Evolutionary conservation across 2,329 filamentous ascomycete genomes (phyloP).

Genomic region (Aspergillus brunneoviolaceus): DNA sequence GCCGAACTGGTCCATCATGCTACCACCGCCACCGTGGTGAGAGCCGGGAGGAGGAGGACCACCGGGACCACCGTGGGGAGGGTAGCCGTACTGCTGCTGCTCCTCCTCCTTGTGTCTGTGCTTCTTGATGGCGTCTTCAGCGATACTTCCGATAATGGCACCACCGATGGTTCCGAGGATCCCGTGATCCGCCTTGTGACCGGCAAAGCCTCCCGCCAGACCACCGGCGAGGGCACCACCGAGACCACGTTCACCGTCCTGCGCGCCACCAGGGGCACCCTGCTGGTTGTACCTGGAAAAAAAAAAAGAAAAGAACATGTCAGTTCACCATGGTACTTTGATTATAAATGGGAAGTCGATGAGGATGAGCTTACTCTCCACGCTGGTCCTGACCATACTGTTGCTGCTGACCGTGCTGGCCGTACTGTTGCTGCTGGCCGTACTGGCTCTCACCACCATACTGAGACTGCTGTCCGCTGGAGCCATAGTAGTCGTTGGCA

Average conservation of each 20-base stretch:
- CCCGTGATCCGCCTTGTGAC: constrained; percentile 50
- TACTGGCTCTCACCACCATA: constrained; percentile 17
- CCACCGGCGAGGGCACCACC: constrained; percentile 49
- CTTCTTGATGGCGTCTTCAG: constrained; percentile 48
- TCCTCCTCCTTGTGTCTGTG: constrained; percentile 40
- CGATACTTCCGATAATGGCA: constrained; percentile 47
- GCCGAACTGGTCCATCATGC: constrained; percentile 36
- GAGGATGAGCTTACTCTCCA: constrained; percentile 22
- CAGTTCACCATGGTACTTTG: constrained; percentile 18
- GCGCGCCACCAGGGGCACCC: constrained; percentile 37
- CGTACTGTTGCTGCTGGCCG: constrained; percentile 22
- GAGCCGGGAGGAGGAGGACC: constrained; percentile 22
- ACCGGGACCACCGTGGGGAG: constrained; percentile 5
- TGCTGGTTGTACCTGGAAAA: constrained; percentile 27
- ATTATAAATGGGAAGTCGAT: neutral
- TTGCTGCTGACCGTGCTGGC: constrained; percentile 18
- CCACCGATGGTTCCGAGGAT: constrained; percentile 50
- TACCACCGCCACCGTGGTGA: constrained; percentile 16
- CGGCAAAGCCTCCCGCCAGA: constrained; percentile 47
- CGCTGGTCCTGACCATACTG: constrained; percentile 19
- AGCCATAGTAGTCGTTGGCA: constrained; percentile 20
- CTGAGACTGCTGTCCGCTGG: constrained; percentile 20
- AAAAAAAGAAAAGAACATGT: neutral
- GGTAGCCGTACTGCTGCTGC: constrained; percentile 17
- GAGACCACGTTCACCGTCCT: constrained; percentile 49